Evolutionary conservation across 2,329 filamentous ascomycete genomes (phyloP), one percentile per base, ranked within the genome.

Genomic region (Penicillium frequentans): DNA sequence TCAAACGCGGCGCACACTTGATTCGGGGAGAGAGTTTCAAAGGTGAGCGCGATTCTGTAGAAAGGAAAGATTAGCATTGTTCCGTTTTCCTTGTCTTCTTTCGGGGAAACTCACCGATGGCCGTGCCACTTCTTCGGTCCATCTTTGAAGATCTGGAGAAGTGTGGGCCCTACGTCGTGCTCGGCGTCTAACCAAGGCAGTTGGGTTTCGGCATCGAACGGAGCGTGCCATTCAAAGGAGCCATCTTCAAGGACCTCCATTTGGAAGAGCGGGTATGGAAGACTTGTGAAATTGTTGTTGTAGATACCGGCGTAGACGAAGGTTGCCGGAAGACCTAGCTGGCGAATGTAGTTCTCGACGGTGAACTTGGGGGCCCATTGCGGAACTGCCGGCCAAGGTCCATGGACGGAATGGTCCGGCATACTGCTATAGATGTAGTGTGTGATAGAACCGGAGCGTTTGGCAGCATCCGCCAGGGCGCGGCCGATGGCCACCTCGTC

Each of bases 301-400:
- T 98, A 99, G 68, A 97, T 97, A 58, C 93, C 95, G 10, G 93
- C 91, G 75, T 97, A 97, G 63, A 97, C 88, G 74, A 96, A 98
- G 0, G 93, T 98, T 1, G 93, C 87, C 0, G 91, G 91, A 11
- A 97, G 81, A 10, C 87, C 87, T 42, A 96, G 84, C 71, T 91
- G 85, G 56, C 90, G 86, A 51, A 97, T 84, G 74, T 98, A 96
- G 54, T 95, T 90, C 76, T 98, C 95, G 43, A 98, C 89, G 49
- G 90, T 88, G 75, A 96, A 92, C 76, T 99, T 99, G 59, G 89
- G 88, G 5, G 90, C 87, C 93, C 95, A 99, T 52, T 96, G 83
- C 0, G 95, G 95, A 50, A 97, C 79, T 1, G 90, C 88, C 45
- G 89, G 91, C 91, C 92, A 96, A 27, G 86, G 79, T 61, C 90